Percentiles rank a stretch among this genome's conserved stretches.
These are phyloP conservation scores for Elymus sibiricus DNA, from an alignment of 176 grass and related monocot species.

Conservation along the genomic window DNA sequence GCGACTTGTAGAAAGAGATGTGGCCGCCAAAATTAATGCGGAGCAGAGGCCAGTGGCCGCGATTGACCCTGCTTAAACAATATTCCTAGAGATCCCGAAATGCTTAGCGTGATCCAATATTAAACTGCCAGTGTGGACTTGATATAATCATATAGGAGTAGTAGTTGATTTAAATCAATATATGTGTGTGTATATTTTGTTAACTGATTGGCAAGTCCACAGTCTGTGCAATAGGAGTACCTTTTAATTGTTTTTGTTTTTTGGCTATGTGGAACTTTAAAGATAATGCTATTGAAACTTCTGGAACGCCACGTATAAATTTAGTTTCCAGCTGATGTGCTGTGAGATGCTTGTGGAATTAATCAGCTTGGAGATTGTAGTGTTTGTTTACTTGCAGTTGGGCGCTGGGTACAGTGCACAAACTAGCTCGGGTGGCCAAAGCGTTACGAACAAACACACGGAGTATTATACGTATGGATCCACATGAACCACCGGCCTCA, in stretches of 20 bases:
- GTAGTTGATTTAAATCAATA: not conserved
- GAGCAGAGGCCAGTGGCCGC: not conserved
- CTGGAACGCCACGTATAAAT: not conserved
- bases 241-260: not conserved
- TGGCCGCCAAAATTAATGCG: not conserved
- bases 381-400: not conserved
- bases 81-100: not conserved
- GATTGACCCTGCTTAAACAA: not conserved
- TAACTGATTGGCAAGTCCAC: not conserved
- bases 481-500: not conserved
- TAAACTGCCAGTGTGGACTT: not conserved
- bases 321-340: not conserved
- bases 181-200: not conserved
- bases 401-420: not conserved
- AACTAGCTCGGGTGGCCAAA: not conserved
- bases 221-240: no score
- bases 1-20: not conserved
- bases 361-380: not conserved
- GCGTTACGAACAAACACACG: not conserved
- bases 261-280: not conserved
- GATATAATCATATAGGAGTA: no score
- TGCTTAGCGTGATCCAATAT: not conserved
- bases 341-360: not conserved
- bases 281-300: not conserved
- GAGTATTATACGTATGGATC: not conserved